phyloP scores from a whole-genome alignment of 1,139 yeast genomes.

The Geotrichum aggregatum region DNA sequence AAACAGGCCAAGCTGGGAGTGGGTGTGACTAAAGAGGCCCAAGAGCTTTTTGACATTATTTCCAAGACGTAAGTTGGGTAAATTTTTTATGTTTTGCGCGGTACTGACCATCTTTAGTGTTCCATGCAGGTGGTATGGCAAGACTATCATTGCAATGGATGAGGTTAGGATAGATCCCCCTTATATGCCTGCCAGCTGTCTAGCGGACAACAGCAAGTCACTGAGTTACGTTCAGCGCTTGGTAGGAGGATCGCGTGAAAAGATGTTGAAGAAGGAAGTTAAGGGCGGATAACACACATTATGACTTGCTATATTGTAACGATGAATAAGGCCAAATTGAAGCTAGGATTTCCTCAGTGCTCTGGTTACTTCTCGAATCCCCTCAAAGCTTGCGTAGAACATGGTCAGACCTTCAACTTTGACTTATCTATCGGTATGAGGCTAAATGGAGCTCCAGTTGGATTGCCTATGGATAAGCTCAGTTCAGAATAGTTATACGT shows the following conservation, averaged over 20 bases:
- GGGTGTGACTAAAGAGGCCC: constrained; percentile 47
- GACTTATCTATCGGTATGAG: no score
- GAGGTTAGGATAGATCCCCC: constrained; percentile 52
- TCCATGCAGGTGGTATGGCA: constrained; percentile 48
- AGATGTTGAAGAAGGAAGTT: constrained; percentile 45
- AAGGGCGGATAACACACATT: constrained; percentile 55
- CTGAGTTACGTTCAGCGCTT: constrained; percentile 49
- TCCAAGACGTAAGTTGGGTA: constrained; percentile 38
- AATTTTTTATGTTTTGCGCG: neutral
- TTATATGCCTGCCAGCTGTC: constrained; percentile 43
- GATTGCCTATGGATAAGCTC: no score
- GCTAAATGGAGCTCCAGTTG: no score
- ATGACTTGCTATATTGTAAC: neutral
- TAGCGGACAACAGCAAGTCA: constrained; percentile 37
- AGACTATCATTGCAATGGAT: constrained; percentile 50
- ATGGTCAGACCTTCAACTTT: no score
- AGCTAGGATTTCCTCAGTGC: no score
- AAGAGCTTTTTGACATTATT: constrained; percentile 48
- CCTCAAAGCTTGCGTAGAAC: no score
- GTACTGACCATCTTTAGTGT: constrained; percentile 29
- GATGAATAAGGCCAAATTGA: neutral
- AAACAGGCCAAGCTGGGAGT: constrained; percentile 36
- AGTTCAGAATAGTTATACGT: no score
- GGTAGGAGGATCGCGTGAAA: constrained; percentile 55
- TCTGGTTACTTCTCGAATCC: no score